Percentiles rank a stretch among this genome's conserved stretches.
These are phyloP conservation scores for Mycena vitilis DNA, from an alignment of 768 basidiomycete species.

Conservation along the genomic window DNA sequence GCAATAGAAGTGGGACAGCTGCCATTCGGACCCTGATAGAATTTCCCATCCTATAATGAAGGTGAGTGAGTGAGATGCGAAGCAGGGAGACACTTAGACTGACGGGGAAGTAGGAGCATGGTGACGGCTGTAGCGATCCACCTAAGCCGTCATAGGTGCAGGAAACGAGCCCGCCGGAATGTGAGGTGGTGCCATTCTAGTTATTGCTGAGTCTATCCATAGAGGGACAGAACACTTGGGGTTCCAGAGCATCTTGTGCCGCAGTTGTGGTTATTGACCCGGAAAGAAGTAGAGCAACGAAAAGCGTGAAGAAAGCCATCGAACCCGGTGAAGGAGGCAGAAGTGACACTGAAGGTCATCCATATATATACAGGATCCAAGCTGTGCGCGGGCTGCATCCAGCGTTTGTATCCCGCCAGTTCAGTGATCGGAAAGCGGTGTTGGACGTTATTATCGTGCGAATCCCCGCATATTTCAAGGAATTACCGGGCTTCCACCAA, in stretches of 20 bases:
- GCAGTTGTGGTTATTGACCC: too few species aligned
- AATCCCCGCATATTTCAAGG: not conserved
- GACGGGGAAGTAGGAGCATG: conserved; percentile 1
- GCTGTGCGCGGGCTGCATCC: not conserved
- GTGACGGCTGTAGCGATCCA: not conserved
- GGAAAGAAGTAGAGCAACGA: too few species aligned
- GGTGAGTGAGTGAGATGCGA: not conserved
- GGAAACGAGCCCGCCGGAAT: not conserved
- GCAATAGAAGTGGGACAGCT: not conserved
- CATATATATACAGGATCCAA: not conserved
- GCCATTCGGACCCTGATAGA: not conserved
- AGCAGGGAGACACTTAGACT: not conserved
- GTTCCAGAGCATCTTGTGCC: not conserved
- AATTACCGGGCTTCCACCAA: not conserved
- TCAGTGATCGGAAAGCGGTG: not conserved
- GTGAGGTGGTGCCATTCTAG: not conserved
- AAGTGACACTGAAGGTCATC: not conserved
- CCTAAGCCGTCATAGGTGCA: not conserved
- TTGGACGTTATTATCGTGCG: not conserved
- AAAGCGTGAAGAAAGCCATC: not conserved
- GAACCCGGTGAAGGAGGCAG: not conserved
- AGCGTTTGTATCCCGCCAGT: not conserved
- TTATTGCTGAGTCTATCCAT: too few species aligned
- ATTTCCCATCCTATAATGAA: not conserved
- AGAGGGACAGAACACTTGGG: not conserved